Evolutionary conservation across 202 grass and related monocot genomes (phyloP), one percentile per base, ranked within the genome.

Genomic region (Zoysia matrella): DNA sequence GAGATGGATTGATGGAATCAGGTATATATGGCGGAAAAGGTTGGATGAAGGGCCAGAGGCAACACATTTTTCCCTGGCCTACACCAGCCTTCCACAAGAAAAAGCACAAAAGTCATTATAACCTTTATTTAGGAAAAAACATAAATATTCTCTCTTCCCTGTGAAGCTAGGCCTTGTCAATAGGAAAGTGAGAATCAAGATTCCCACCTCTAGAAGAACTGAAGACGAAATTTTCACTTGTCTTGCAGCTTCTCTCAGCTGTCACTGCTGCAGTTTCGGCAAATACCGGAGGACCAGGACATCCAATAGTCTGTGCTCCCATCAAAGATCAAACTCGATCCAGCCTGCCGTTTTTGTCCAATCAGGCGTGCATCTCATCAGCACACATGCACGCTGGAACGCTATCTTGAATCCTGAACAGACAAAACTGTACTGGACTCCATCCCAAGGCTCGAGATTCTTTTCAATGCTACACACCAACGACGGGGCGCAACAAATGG

Each of bases 101-200:
- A 93, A 87, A 22, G 85, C 74, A 93, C 79, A 60, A 16, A 77
- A 67, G 69, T 74, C 86, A 60, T 50, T 44, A 45, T 82, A 76
- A 52, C 67, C 83, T 91, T 74, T 87, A 84, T 79, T 54, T 72
- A 55, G 22, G 22, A 22, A 44, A 80, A 76, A 47, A 11, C 10
- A 0, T 58, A 55, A 15, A 65, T 69, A 12, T 67, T 70, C 51
- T 80, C 18, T 46, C 73, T 84, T 85, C 68, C 42, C 56, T 65
- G 3, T 51, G 52, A 76, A 76, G 1, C 15, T 39, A 71, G 45
- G n/a, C 30, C 74, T 61, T 65, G 66, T 63, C 54, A 15, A 1
- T 16, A 72, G 9, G 53, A 63, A 11, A 76, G 51, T 12, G 3
- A 51, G 18, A 49, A 50, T 48, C 51, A 8, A 67, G 16, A 68